Percentiles rank a stretch among this genome's conserved stretches.
phyloP scores from a whole-genome alignment of 257 asterid species.

The Solanum verrucosum region DNA sequence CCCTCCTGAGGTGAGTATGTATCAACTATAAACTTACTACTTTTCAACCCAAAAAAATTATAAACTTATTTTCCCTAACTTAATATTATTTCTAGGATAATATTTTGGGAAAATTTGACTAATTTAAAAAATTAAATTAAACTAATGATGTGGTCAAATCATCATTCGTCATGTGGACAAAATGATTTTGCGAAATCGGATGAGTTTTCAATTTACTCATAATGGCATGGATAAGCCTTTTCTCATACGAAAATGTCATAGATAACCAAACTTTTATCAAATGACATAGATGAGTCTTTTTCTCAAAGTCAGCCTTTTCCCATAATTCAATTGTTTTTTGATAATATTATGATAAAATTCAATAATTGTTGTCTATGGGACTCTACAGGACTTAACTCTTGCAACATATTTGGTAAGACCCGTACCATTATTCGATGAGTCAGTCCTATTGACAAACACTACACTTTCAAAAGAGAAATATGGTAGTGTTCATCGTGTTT shows the following conservation, averaged over 20 bases:
- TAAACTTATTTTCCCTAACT: background rate
- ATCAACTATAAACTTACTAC: background rate
- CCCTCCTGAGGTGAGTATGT: conserved; percentile 31
- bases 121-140: no score
- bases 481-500: conserved; percentile 27
- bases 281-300: no score
- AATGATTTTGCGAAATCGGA: no score
- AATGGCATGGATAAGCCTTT: no score
- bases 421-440: background rate
- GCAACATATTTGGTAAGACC: conserved; percentile 31
- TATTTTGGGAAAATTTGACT: no score
- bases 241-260: no score
- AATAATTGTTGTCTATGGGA: background rate
- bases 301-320: no score
- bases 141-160: no score
- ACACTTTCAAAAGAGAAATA: conserved; percentile 15
- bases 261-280: no score
- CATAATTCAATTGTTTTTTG: background rate
- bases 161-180: no score
- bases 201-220: no score
- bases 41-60: background rate
- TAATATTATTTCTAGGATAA: background rate
- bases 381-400: conserved; percentile 23
- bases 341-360: background rate
- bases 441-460: background rate